phyloP scores from a whole-genome alignment of 495 filamentous ascomycete genomes.

The Talaromyces proteolyticus region DNA sequence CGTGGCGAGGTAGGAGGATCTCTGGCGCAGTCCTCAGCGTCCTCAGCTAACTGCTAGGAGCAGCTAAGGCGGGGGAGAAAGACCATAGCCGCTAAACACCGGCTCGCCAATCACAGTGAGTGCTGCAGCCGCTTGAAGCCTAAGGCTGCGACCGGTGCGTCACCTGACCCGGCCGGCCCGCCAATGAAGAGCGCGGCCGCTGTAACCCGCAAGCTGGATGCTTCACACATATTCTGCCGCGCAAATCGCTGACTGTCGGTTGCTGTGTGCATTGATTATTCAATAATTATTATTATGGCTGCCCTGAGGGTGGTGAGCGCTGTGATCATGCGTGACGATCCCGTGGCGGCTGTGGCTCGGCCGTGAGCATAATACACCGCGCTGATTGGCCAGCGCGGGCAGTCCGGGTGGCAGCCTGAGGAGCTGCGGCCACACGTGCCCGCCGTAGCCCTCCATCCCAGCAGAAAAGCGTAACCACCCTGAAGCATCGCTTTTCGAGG shows the following conservation, averaged over 20 bases:
- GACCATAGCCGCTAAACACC: too few relatives aligned
- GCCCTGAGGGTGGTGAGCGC: not conserved
- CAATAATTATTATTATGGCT: not conserved
- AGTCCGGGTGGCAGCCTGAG: too few relatives aligned
- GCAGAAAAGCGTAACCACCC: not conserved
- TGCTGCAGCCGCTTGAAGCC: too few relatives aligned
- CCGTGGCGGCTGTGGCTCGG: slow-evolving; percentile 32
- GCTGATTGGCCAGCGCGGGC: slow-evolving; percentile 31
- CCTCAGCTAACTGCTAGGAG: too few relatives aligned
- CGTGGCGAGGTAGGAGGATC: slow-evolving; percentile 28
- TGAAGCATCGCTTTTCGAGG: not conserved
- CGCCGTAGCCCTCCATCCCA: slow-evolving; percentile 6
- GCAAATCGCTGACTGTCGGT: not conserved
- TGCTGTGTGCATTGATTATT: not conserved
- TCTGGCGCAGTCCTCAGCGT: too few relatives aligned
- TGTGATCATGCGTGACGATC: slow-evolving; percentile 34
- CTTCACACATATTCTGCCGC: not conserved
- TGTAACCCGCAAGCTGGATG: not conserved
- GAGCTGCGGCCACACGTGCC: slow-evolving; percentile 4
- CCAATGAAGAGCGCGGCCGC: not conserved
- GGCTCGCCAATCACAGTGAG: too few relatives aligned
- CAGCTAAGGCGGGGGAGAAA: not conserved
- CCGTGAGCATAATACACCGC: not conserved
- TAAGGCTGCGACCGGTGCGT: not conserved
- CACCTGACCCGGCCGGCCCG: not conserved